These are phyloP conservation scores for Echium plantagineum DNA, from an alignment of 257 asterid species.

Conservation along the genomic window DNA sequence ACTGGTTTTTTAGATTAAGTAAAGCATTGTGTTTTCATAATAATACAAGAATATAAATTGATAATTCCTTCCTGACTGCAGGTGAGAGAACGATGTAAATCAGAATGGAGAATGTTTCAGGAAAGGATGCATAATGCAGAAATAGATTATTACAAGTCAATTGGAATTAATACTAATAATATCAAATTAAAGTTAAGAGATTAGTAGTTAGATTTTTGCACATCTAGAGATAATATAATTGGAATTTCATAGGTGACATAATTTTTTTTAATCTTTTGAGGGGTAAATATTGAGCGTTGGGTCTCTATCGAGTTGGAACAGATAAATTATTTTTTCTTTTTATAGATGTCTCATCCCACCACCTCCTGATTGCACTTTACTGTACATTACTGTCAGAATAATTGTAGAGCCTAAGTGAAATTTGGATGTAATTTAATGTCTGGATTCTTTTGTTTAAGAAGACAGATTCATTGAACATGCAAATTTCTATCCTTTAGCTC, in stretches of 20 bases:
- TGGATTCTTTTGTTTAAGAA: not conserved
- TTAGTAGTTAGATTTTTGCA: not conserved
- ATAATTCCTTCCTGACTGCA: slow-evolving; percentile 11
- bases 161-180: slow-evolving; percentile 35
- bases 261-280: too few relatives aligned
- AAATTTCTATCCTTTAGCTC: not conserved
- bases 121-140: slow-evolving; percentile 52
- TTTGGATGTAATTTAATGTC: not conserved
- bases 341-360: not conserved
- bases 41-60: not conserved
- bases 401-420: not conserved
- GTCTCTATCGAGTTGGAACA: not conserved
- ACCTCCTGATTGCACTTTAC: not conserved
- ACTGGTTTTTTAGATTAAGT: not conserved
- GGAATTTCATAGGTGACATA: not conserved
- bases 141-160: slow-evolving; percentile 37
- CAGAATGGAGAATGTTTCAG: slow-evolving; percentile 71
- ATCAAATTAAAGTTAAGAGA: slow-evolving; percentile 10
- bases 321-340: too few relatives aligned
- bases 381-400: not conserved
- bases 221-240: not conserved
- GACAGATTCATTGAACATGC: not conserved
- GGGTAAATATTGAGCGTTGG: not conserved
- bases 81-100: slow-evolving; percentile 63
- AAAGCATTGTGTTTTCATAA: not conserved